Conservation (phyloP, 306 rosid genomes). For the Heteromeles arbutifolia region DNA sequence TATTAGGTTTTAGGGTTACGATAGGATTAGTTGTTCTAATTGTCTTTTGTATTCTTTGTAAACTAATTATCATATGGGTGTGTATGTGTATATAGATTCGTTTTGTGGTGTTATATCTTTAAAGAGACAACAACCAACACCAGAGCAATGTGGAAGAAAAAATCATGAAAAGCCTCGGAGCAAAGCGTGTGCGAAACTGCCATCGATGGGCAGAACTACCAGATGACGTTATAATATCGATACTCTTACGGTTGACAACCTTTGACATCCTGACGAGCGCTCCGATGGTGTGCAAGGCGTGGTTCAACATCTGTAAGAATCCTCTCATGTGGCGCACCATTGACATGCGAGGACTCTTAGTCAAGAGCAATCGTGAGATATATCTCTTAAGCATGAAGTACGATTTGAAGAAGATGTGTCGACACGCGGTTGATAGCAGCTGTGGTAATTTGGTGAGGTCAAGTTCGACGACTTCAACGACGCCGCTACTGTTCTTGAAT, state of each 20-base stretch:
- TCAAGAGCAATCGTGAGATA: too few species aligned
- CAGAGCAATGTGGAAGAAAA: too few species aligned
- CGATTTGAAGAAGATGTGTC: constrained; percentile 3
- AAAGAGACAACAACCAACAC: too few species aligned
- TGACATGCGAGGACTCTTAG: constrained; percentile 13
- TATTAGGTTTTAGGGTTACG: too few species aligned
- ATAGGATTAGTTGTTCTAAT: too few species aligned
- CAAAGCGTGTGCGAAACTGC: neutral
- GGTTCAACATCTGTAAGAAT: constrained; percentile 43
- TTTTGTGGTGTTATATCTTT: too few species aligned
- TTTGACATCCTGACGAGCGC: constrained; percentile 23
- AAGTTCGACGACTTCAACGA: constrained; percentile 25
- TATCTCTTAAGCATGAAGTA: neutral
- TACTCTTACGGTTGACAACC: constrained; percentile 32
- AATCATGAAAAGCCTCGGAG: too few species aligned
- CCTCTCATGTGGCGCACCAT: constrained; percentile 43
- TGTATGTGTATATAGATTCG: too few species aligned
- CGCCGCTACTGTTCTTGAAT: constrained; percentile 27
- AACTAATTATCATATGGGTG: too few species aligned
- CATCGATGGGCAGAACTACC: constrained; percentile 41
- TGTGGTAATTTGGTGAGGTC: constrained; percentile 32
- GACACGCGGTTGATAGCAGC: constrained; percentile 37
- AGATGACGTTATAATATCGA: constrained; percentile 25
- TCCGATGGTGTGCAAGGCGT: constrained; percentile 29
- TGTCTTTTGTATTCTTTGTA: too few species aligned